Percentiles rank a stretch among this genome's conserved stretches.
Conservation (phyloP, 352 stramenopile species). For the Globisporangium takayamanum region DNA sequence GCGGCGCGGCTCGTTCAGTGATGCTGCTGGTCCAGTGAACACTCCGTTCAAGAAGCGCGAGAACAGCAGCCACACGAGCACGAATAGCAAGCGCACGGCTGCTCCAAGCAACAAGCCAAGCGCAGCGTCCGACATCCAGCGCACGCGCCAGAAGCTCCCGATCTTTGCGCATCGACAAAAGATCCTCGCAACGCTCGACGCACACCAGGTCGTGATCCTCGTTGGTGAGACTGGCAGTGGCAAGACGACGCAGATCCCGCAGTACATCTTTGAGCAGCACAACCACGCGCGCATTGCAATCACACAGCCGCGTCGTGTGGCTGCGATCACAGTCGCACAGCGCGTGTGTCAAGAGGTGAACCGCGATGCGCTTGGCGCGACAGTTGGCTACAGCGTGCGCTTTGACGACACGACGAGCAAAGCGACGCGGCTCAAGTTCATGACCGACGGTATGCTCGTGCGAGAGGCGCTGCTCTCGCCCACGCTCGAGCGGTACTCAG, state of each 20-base stretch:
- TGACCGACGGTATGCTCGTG: slow-evolving; percentile 90
- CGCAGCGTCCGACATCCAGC: slow-evolving; percentile 36
- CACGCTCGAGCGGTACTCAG: slow-evolving; percentile 70
- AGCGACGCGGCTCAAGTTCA: slow-evolving; percentile 93
- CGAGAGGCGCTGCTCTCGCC: slow-evolving; percentile 73
- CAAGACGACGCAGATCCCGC: slow-evolving; percentile 89
- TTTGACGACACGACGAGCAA: slow-evolving; percentile 91
- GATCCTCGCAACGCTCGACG: slow-evolving; percentile 57
- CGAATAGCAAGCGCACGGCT: slow-evolving; percentile 1
- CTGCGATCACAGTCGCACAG: slow-evolving; percentile 79
- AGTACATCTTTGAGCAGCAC: slow-evolving; percentile 79
- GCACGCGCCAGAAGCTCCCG: slow-evolving; percentile 53
- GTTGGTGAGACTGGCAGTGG: slow-evolving; percentile 87
- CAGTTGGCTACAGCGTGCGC: slow-evolving; percentile 90
- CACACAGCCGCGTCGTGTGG: slow-evolving; percentile 76
- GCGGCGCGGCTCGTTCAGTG: slow-evolving; percentile 7
- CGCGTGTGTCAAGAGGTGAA: slow-evolving; percentile 68
- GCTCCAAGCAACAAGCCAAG: slow-evolving; percentile 7
- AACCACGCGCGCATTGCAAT: slow-evolving; percentile 50
- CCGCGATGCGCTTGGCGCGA: slow-evolving; percentile 35
- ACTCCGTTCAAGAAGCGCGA: slow-evolving; percentile 19
- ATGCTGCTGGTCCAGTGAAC: not conserved
- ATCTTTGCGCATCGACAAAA: slow-evolving; percentile 67
- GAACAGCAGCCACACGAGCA: not conserved
- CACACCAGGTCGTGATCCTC: slow-evolving; percentile 79